These are phyloP conservation scores for Coemansia sp. DNA, from an alignment of 192 early-diverging fungal species.

Conservation along the genomic window DNA sequence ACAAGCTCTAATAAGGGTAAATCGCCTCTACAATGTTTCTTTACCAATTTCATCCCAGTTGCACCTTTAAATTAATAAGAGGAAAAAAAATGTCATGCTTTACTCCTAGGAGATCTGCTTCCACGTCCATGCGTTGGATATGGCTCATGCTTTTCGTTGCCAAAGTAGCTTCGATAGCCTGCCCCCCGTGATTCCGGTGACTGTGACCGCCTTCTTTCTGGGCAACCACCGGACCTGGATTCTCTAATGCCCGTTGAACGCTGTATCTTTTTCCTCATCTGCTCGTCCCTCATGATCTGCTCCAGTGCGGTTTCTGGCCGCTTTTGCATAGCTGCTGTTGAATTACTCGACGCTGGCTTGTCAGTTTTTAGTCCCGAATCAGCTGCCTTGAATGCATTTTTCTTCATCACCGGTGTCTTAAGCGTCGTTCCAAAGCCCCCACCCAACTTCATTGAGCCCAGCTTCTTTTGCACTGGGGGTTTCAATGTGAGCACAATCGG, in stretches of 20 bases:
- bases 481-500: conserved; percentile 37
- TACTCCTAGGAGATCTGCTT: neutral
- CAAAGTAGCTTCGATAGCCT: neutral
- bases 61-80: neutral
- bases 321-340: neutral
- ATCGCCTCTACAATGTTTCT: neutral
- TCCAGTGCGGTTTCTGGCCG: conserved; percentile 9
- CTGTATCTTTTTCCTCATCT: neutral
- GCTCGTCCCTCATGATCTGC: conserved; percentile 6
- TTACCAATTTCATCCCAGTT: neutral
- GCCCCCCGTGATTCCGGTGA: conserved; percentile 11
- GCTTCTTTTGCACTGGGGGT: conserved; percentile 1
- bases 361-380: neutral
- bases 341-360: neutral
- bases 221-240: neutral
- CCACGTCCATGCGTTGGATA: neutral
- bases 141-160: neutral
- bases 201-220: conserved; percentile 22
- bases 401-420: conserved; percentile 9
- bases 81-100: neutral
- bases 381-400: conserved; percentile 38
- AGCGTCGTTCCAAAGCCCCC: conserved; percentile 4
- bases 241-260: neutral
- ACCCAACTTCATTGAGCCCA: conserved; percentile 9
- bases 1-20: conserved; percentile 58